Evolutionary conservation across 163 green algal genomes (phyloP), one percentile per base, ranked within the genome.

Genomic region (Scenedesmus sp.): DNA sequence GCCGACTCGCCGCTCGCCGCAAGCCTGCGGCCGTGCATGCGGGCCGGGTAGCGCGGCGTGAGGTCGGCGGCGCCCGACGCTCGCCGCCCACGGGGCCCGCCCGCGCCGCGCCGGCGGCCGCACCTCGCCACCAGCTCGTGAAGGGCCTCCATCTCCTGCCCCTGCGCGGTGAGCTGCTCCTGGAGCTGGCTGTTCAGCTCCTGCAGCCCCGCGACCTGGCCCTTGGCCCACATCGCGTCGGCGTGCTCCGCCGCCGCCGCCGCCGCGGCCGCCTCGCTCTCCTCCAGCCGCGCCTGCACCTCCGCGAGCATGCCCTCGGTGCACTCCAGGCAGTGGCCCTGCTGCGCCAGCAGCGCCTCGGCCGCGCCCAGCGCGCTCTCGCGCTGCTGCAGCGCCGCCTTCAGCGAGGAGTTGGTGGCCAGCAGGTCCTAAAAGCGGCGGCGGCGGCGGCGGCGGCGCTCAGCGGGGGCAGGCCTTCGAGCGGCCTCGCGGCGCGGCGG

Each of bases 161-260:
- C 69, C 58, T 29, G 53, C 53, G n/a, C 7, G n/a, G 57, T 36
- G 36, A 77, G 42, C 69, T 77, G 69, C 36, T 44, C 10, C 69
- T 77, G 69, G 53, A 77, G 54, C 33, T 47, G 4, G 36, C 67
- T 53, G 45, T 77, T 77, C 36, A 77, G 24, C 54, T 67, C 69
- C 53, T 47, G 18, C 24, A 77, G 39, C 9, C 69, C 69, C 20
- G 34, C 53, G 20, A 60, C 69, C 54, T 77, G 53, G 1, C 69
- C 69, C 50, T 67, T 77, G 54, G 34, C 34, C 69, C 69, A 77
- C 57, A 77, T 77, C 2, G 69, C 69, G 45, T 77, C 69, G 47
- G 34, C 56, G 26, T 77, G 69, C 69, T 77, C 36, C 28, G 69
- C 53, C 22, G 51, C 34, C 0, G 53, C 20, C 2, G 29, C 69